Percentiles rank a stretch among this genome's conserved stretches.
Evolutionary conservation across 306 rosid species (phyloP).

Genomic region (Cucurbita maxima): DNA sequence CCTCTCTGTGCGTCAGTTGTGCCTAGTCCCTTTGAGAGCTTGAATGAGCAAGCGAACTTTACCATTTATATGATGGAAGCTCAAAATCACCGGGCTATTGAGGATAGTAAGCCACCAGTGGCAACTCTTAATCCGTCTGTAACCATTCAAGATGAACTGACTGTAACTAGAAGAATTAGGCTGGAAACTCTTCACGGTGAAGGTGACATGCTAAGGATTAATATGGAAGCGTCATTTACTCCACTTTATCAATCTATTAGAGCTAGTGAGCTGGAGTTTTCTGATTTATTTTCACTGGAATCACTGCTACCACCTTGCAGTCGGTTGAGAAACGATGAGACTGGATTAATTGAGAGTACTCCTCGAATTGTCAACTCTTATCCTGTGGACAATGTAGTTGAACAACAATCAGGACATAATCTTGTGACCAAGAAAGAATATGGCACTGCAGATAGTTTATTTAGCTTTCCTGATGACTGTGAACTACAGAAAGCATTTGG

Average conservation of each 20-base stretch:
- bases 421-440: slow-evolving; percentile 5
- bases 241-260: slow-evolving; percentile 1
- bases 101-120: slow-evolving; percentile 13
- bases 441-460: slow-evolving; percentile 13
- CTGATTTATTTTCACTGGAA: slow-evolving; percentile 24
- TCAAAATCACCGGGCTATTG: slow-evolving; percentile 15
- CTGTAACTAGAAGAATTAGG: slow-evolving; percentile 8
- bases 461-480: slow-evolving; percentile 28
- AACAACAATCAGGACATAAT: slow-evolving; percentile 20
- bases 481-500: slow-evolving; percentile 56
- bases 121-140: slow-evolving; percentile 11
- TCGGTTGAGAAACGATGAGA: slow-evolving; percentile 11
- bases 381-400: slow-evolving; percentile 12
- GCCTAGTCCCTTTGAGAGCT: slow-evolving; percentile 21
- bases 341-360: slow-evolving; percentile 26
- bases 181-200: slow-evolving; percentile 5
- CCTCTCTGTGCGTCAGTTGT: slow-evolving; percentile 16
- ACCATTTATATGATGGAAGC: slow-evolving; percentile 14
- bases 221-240: slow-evolving; percentile 7
- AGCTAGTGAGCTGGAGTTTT: slow-evolving; percentile 19
- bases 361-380: slow-evolving; percentile 14
- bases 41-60: slow-evolving; percentile 22
- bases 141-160: slow-evolving; percentile 15
- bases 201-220: slow-evolving; percentile 10
- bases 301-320: slow-evolving; percentile 25